Conservation (phyloP, 352 stramenopile species). For the Pythium aquatile region DNA sequence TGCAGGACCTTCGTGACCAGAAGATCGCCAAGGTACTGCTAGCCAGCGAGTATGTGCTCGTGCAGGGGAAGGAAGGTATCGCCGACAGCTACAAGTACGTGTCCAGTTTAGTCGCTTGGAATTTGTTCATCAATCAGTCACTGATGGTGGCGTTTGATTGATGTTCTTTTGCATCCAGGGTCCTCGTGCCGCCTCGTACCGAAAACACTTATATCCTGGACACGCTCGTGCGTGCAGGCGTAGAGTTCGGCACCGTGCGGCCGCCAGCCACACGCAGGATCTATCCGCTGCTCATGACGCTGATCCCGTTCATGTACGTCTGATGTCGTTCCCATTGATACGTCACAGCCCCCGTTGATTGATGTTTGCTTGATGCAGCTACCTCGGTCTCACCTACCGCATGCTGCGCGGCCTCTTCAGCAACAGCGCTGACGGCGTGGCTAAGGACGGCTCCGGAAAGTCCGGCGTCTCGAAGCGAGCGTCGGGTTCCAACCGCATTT, state of each 20-base stretch:
- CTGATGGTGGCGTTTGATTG: neutral
- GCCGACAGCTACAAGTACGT: slow-evolving; percentile 57
- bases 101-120: neutral
- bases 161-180: slow-evolving; percentile 28
- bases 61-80: slow-evolving; percentile 41
- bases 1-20: slow-evolving; percentile 45
- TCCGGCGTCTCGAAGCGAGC: slow-evolving; percentile 33
- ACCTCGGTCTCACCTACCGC: slow-evolving; percentile 81
- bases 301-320: slow-evolving; percentile 72
- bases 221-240: slow-evolving; percentile 49
- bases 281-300: slow-evolving; percentile 54
- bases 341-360: neutral
- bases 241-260: slow-evolving; percentile 66
- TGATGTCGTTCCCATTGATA: neutral
- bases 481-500: slow-evolving; percentile 43
- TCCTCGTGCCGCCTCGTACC: slow-evolving; percentile 70
- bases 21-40: slow-evolving; percentile 68
- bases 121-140: neutral
- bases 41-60: slow-evolving; percentile 52
- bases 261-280: slow-evolving; percentile 47
- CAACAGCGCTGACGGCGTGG: slow-evolving; percentile 39
- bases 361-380: slow-evolving; percentile 31
- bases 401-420: slow-evolving; percentile 75
- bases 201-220: slow-evolving; percentile 72
- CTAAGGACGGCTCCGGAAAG: slow-evolving; percentile 68